Conservation (phyloP, 441 rosid species). For the Eruca vesicaria region DNA sequence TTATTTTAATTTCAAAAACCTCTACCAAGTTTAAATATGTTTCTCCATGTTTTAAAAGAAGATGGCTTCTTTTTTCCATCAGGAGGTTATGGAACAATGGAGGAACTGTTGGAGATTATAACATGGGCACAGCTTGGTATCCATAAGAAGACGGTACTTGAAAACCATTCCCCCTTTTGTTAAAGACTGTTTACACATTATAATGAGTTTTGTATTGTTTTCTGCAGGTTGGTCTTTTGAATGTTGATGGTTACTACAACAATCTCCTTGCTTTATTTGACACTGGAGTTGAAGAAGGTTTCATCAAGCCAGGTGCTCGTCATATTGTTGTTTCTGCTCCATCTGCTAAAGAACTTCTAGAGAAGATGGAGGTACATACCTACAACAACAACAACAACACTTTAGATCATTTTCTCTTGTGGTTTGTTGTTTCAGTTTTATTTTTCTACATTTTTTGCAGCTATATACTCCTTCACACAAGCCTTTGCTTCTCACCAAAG, state of each 20-base stretch:
- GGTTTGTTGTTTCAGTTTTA: background rate
- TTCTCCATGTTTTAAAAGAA: background rate
- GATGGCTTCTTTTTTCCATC: constrained; percentile 12
- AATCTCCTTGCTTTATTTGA: constrained; percentile 78
- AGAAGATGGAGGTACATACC: constrained; percentile 87
- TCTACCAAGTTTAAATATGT: no score
- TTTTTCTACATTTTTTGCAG: constrained; percentile 44
- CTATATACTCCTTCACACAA: constrained; percentile 64
- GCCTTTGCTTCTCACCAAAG: constrained; percentile 78
- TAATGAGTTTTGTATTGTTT: background rate
- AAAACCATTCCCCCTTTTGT: background rate
- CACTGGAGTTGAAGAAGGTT: constrained; percentile 91
- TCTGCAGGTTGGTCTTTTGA: constrained; percentile 87
- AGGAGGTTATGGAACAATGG: constrained; percentile 99
- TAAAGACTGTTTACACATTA: background rate
- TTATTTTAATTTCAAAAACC: background rate
- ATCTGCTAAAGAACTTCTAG: constrained; percentile 80
- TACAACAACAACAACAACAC: background rate
- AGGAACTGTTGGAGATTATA: constrained; percentile 92
- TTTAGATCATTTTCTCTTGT: background rate
- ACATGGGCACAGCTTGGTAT: constrained; percentile 99
- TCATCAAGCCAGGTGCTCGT: constrained; percentile 85
- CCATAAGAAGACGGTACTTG: constrained; percentile 82
- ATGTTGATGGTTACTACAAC: constrained; percentile 92
- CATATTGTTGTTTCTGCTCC: constrained; percentile 81